A percentile compares a stretch with the other conserved stretches of the same genome.
Conservation (phyloP, 805 yeast species). For the Candida krabiensis region DNA sequence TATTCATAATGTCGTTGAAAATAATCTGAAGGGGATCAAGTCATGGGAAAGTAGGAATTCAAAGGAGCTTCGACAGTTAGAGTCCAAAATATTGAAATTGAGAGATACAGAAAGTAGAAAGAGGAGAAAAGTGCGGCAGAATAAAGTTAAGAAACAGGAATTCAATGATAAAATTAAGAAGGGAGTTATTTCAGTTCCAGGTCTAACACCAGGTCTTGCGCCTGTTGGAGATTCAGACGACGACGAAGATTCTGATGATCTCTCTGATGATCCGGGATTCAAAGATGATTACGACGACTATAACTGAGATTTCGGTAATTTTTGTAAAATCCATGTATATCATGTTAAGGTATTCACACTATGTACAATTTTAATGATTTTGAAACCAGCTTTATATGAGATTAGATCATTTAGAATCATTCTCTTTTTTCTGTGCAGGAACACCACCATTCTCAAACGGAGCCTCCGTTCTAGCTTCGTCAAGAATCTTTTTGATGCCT, state of each 20-base stretch:
- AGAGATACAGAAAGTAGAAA: constrained; percentile 42
- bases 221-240: constrained; percentile 71
- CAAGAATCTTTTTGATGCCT: constrained; percentile 79
- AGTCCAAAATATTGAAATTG: constrained; percentile 43
- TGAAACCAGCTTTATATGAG: too few relatives aligned
- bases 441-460: constrained; percentile 77
- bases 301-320: constrained; percentile 14
- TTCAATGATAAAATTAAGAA: constrained; percentile 42
- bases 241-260: constrained; percentile 28
- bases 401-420: too few relatives aligned
- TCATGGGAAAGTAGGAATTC: constrained; percentile 41
- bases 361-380: too few relatives aligned
- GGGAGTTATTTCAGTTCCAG: constrained; percentile 51
- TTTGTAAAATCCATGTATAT: constrained; percentile 5
- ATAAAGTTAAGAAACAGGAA: constrained; percentile 30
- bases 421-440: constrained; percentile 19
- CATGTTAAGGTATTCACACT: too few relatives aligned
- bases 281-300: constrained; percentile 34
- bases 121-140: constrained; percentile 34
- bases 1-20: constrained; percentile 39
- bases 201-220: constrained; percentile 83
- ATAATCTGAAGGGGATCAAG: constrained; percentile 38
- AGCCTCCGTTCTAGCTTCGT: constrained; percentile 86
- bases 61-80: constrained; percentile 42
- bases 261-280: constrained; percentile 17